Evolutionary conservation across 1,284 basidiomycete genomes (phyloP).

Genomic region (Boletellus deceptivus): DNA sequence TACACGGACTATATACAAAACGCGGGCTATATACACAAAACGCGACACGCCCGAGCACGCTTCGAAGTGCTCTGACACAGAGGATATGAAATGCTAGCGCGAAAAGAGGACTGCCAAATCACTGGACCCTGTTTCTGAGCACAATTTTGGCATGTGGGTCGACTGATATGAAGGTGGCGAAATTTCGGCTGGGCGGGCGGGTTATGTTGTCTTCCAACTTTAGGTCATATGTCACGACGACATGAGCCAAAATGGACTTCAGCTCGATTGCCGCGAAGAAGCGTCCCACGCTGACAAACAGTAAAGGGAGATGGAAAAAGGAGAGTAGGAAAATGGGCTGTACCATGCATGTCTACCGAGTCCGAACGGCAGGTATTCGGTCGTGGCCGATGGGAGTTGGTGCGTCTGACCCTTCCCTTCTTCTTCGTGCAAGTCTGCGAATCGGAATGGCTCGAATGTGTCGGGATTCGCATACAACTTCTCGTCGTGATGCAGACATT

Average conservation of each 20-base stretch:
- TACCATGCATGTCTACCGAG: neutral
- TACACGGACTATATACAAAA: no score
- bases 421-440: conserved; percentile 14
- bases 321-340: neutral
- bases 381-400: neutral
- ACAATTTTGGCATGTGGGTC: conserved; percentile 11
- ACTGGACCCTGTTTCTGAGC: conserved; percentile 17
- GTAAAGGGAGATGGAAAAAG: no score
- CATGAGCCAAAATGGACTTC: neutral
- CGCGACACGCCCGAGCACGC: no score
- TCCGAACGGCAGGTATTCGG: neutral
- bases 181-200: neutral
- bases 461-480: conserved; percentile 24
- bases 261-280: neutral
- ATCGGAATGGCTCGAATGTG: conserved; percentile 34
- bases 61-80: no score
- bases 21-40: no score
- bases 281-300: neutral
- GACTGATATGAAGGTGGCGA: neutral
- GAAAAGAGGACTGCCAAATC: neutral
- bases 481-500: conserved; percentile 26
- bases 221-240: neutral
- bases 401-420: conserved; percentile 8
- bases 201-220: neutral
- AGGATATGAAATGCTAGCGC: no score